Evolutionary conservation across 352 stramenopile genomes (phyloP), one percentile per base, ranked within the genome.

Genomic region (Pythium angustatum): DNA sequence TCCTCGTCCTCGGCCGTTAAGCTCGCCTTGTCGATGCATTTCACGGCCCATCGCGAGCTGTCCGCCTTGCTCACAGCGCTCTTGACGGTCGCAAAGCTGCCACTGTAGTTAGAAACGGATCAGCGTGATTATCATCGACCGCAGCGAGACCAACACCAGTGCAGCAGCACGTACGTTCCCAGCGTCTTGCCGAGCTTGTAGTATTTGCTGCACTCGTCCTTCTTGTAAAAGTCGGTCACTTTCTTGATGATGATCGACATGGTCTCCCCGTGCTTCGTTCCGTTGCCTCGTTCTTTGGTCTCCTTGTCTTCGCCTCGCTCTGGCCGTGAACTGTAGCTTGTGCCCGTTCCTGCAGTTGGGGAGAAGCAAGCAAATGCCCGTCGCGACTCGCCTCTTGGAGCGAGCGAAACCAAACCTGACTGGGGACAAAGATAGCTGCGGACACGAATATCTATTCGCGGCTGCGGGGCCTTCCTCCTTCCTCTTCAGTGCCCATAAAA

Each of bases 141-240:
- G n/a, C 33, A 38, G 33, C 6, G 2, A 43, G 36, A 19, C n/a
- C n/a, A 27, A 26, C 40, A 27, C 40, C 19, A n/a, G n/a, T n/a
- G n/a, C n/a, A n/a, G n/a, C n/a, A 54, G 15, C 7, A 62, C 55
- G 64, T 90, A 94, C 86, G 89, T 94, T 68, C 87, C 87, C 22
- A 96, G 78, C 21, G 83, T 93, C 73, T 91, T 90, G 74, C 87
- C 88, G 33, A 96, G 74, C 66, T 95, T 95, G 81, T 96, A 96
- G 72, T 92, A 92, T 66, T 92, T 92, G 73, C 77, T 90, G 70
- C 83, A 92, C 64, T 94, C 84, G 47, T 93, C 78, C 66, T 94
- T 90, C 75, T 91, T 91, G 76, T 93, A 93, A 55, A 93, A 91
- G n/a, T 93, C 83, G 0, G 81, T 90, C 21, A 93, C 83, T 65